These are phyloP conservation scores for Ganoderma boninense DNA, from an alignment of 1,284 basidiomycete species.

Conservation along the genomic window DNA sequence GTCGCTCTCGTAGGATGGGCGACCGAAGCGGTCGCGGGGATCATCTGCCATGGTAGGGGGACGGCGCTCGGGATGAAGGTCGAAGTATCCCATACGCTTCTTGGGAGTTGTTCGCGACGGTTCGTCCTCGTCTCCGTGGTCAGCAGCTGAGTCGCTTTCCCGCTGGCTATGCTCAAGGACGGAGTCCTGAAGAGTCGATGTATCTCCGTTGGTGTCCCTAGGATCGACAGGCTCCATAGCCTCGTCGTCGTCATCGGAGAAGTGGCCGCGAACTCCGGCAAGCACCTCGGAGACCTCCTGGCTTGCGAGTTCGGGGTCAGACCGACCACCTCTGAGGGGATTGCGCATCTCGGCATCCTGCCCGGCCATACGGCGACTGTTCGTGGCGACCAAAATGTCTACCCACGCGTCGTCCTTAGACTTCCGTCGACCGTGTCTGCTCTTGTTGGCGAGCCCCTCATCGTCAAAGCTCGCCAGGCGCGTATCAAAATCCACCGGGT, in stretches of 20 bases:
- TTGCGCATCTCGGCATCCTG: slow-evolving; percentile 62
- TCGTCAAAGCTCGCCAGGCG: slow-evolving; percentile 72
- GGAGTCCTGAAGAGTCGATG: slow-evolving; percentile 36
- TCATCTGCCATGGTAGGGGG: slow-evolving; percentile 50
- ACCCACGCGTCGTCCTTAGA: slow-evolving; percentile 82
- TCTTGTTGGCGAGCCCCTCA: slow-evolving; percentile 52
- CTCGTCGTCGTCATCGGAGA: slow-evolving; percentile 56
- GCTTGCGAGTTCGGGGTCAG: slow-evolving; percentile 76
- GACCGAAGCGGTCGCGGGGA: slow-evolving; percentile 35
- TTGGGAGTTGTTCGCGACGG: slow-evolving; percentile 26
- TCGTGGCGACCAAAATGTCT: slow-evolving; percentile 83
- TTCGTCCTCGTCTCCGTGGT: slow-evolving; percentile 47
- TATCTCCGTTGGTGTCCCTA: slow-evolving; percentile 26
- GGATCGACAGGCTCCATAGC: slow-evolving; percentile 47
- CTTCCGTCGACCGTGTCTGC: slow-evolving; percentile 60
- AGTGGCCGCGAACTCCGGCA: slow-evolving; percentile 64
- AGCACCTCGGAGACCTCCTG: slow-evolving; percentile 76
- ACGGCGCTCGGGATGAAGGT: slow-evolving; percentile 66
- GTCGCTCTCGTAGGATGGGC: slow-evolving; percentile 39
- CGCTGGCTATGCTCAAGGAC: slow-evolving; percentile 24
- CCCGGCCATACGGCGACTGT: slow-evolving; percentile 62
- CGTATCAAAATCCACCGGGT: slow-evolving; percentile 78
- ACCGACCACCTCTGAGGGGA: slow-evolving; percentile 48
- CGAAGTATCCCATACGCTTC: slow-evolving; percentile 70
- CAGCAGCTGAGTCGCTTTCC: slow-evolving; percentile 28